Evolutionary conservation across 2,329 filamentous ascomycete species (phyloP).

Genomic region (Zymoseptoria tritici): DNA sequence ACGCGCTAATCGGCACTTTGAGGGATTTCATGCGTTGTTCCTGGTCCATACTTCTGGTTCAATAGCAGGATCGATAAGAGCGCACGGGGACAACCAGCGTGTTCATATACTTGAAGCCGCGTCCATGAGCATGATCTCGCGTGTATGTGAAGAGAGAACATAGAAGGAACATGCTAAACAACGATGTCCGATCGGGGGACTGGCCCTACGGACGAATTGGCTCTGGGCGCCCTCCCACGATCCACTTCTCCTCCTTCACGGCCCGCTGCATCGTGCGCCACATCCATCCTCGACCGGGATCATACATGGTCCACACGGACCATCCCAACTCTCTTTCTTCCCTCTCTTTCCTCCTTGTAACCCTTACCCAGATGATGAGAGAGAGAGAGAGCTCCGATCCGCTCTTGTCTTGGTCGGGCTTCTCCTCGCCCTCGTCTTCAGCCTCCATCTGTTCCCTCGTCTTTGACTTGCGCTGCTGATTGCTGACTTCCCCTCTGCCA

Average conservation of each 20-base stretch:
- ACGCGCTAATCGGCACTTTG: no score
- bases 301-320: not conserved
- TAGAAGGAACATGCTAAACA: no score
- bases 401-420: no score
- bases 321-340: not conserved
- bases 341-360: not conserved
- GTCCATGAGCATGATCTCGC: no score
- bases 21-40: no score
- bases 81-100: no score
- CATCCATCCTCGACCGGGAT: not conserved
- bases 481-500: not conserved
- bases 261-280: not conserved
- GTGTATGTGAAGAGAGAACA: no score
- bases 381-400: not conserved
- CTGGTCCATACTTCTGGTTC: no score
- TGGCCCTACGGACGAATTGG: not conserved
- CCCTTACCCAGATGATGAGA: constrained; percentile 2
- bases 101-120: no score
- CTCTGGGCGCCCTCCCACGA: not conserved
- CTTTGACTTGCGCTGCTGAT: not conserved
- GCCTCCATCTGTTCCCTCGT: not conserved
- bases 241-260: not conserved
- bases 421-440: not conserved
- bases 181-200: no score
- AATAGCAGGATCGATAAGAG: no score